Percentiles rank a stretch among this genome's conserved stretches.
Conservation (phyloP, 495 filamentous ascomycete genomes). For the Aspergillus mulundensis region DNA sequence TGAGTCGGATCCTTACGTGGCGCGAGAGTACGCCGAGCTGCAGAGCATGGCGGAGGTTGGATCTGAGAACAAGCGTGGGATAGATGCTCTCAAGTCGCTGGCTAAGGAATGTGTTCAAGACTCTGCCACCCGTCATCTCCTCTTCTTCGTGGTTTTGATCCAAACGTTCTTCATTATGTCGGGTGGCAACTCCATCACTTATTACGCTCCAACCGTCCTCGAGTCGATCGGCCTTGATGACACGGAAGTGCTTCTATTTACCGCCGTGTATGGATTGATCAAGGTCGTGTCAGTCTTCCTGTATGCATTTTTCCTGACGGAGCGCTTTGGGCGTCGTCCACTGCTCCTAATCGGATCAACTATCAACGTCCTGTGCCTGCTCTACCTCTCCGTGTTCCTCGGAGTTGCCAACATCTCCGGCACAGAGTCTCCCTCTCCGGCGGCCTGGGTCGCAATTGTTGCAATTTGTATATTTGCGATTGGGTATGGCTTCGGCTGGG, state of each 20-base stretch:
- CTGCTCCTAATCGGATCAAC: conserved; percentile 22
- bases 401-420: conserved; percentile 12
- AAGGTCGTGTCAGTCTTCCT: conserved; percentile 22
- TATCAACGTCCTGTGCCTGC: conserved; percentile 18
- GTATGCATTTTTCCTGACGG: conserved; percentile 22
- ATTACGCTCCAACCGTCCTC: conserved; percentile 70
- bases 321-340: conserved; percentile 22
- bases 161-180: conserved; percentile 64
- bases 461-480: conserved; percentile 24
- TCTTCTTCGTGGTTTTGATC: conserved; percentile 58
- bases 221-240: conserved; percentile 53
- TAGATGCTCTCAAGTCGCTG: conserved; percentile 10
- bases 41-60: conserved; percentile 59
- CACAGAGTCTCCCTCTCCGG: conserved; percentile 9
- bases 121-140: conserved; percentile 45
- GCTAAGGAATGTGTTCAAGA: conserved; percentile 36
- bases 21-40: conserved; percentile 72
- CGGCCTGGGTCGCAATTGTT: conserved; percentile 22
- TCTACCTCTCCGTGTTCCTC: conserved; percentile 21
- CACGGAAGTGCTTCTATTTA: conserved; percentile 30
- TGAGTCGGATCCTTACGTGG: conserved; percentile 56
- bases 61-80: conserved; percentile 30
- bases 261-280: conserved; percentile 22
- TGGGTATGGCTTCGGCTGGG: conserved; percentile 24
- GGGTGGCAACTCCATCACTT: conserved; percentile 67